Evolutionary conservation across 192 early-diverging fungal genomes (phyloP).

Genomic region (Geranomyces michiganensis): DNA sequence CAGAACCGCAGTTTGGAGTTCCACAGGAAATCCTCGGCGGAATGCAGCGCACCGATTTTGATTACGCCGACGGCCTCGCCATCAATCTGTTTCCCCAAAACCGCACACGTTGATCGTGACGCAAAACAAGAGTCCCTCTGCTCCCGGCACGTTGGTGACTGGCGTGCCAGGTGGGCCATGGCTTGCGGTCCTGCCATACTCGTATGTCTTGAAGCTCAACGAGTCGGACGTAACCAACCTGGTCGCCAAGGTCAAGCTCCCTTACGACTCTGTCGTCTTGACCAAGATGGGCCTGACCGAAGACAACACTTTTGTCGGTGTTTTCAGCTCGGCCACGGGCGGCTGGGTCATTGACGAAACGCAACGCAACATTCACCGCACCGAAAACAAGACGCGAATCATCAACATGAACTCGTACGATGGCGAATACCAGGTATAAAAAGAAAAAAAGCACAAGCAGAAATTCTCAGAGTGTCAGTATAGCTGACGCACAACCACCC

Average conservation of each 20-base stretch:
- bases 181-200: neutral
- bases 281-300: constrained; percentile 1
- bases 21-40: constrained; percentile 7
- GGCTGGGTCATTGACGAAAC: constrained; percentile 9
- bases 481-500: too few relatives aligned
- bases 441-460: too few relatives aligned
- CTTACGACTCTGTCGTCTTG: neutral
- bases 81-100: constrained; percentile 5
- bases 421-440: constrained; percentile 2
- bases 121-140: neutral
- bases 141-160: neutral
- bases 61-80: constrained; percentile 2
- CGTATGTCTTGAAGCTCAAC: constrained; percentile 6
- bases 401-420: constrained; percentile 12
- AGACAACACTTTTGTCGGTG: constrained; percentile 1
- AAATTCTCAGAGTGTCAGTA: too few relatives aligned
- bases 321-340: neutral
- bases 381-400: constrained; percentile 5
- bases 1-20: constrained; percentile 9
- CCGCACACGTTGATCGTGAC: neutral
- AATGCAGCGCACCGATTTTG: constrained; percentile 6
- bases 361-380: constrained; percentile 9
- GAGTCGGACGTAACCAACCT: constrained; percentile 1
- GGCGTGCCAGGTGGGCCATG: neutral
- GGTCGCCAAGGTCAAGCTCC: constrained; percentile 4